Base-by-base conservation (phyloP, 108 stramenopile species). In the Discostella stelligeroides region DNA sequence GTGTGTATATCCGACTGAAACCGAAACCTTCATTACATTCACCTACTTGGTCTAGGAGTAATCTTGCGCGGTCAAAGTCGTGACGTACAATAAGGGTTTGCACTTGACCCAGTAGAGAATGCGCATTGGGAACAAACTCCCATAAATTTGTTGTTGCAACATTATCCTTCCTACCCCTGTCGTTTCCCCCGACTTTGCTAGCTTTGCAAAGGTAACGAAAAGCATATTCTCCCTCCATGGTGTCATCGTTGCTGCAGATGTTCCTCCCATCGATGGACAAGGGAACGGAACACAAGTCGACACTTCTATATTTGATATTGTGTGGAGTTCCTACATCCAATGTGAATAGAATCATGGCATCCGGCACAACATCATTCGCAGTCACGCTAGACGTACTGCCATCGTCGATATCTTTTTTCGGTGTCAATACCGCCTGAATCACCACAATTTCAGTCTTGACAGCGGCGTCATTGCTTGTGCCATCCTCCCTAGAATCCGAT, bases 1-100 rank as follows among this genome's bases (percentile, higher is more conserved):
- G 70, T 39, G 66, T 81, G 64, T 45, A 66, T 23, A 80, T 37
- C 59, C 34, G n/a, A 1, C 57, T 37, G 7, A 15, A 4, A 20
- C 17, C 34, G 0, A 37, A 20, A 21, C 48, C n/a, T 18, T 15
- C 48, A 21, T 49, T 21, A 80, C 60, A 34, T 5, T 34, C 34
- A 5, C 34, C 34, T 6, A 34, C 3, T 34, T 34, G 34, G 3
- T 34, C 34, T 34, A 34, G 34, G 34, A 34, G 3, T 34, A 6
- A 34, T 34, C 34, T 3, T 34, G 34, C 34, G 6, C 34, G 34
- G 34, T 34, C 34, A 34, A 34, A 34, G 34, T 34, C 34, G 6
- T 34, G 34, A 34, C 34, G 34, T 34, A 34, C 34, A 34, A 34
- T 3, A 34, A 34, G 34, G 6, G 34, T 34, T 5, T 34, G 34